Conservation (phyloP, 257 asterid genomes). For the Leonotis leonurus region DNA sequence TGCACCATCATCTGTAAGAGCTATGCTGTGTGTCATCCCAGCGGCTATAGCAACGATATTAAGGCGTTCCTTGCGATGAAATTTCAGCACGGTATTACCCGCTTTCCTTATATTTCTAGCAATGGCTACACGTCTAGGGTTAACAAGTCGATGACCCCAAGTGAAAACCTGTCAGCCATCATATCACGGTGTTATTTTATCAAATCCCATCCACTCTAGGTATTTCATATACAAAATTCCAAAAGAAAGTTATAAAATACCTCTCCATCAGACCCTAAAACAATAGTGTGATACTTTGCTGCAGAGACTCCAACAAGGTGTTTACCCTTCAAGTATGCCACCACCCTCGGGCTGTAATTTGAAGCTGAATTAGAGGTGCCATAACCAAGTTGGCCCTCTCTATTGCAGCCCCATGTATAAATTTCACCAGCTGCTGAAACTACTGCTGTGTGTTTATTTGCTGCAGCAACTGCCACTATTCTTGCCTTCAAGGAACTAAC, state of each 20-base stretch:
- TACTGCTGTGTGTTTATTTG: slow-evolving; percentile 94
- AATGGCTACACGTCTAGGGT: slow-evolving; percentile 76
- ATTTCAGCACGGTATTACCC: slow-evolving; percentile 60
- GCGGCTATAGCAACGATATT: slow-evolving; percentile 81
- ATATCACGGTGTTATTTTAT: slow-evolving; percentile 6
- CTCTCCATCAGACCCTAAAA: slow-evolving; percentile 94
- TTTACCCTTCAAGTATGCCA: slow-evolving; percentile 90
- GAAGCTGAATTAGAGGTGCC: slow-evolving; percentile 98
- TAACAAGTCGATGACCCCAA: slow-evolving; percentile 98
- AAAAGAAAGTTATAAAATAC: slow-evolving; percentile 29
- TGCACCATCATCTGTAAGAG: slow-evolving; percentile 90
- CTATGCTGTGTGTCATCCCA: slow-evolving; percentile 77
- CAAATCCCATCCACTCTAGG: not conserved
- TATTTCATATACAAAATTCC: not conserved
- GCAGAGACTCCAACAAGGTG: slow-evolving; percentile 65
- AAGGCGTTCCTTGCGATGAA: slow-evolving; percentile 79
- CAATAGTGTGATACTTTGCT: slow-evolving; percentile 91
- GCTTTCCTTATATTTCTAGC: slow-evolving; percentile 55
- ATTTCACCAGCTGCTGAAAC: slow-evolving; percentile 88
- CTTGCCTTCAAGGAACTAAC: slow-evolving; percentile 75
- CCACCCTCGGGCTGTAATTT: slow-evolving; percentile 85
- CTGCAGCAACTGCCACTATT: slow-evolving; percentile 87
- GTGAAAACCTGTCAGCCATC: slow-evolving; percentile 71
- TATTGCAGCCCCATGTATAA: slow-evolving; percentile 99
- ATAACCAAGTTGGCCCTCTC: slow-evolving; percentile 98